These are phyloP conservation scores for Nicotiana tomentosiformis DNA, from an alignment of 257 asterid species.

Conservation along the genomic window DNA sequence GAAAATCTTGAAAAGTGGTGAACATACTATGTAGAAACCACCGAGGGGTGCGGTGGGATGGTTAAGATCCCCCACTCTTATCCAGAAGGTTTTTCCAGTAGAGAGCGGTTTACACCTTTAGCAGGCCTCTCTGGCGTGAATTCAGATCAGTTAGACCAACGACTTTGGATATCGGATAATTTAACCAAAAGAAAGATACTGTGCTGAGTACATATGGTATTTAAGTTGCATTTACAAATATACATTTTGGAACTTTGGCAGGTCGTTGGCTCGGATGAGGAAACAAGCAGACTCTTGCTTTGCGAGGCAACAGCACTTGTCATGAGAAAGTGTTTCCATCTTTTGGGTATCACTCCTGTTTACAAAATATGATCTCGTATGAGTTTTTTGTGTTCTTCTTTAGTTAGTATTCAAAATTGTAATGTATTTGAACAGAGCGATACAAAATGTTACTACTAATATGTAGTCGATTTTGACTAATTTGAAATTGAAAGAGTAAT, in stretches of 20 bases:
- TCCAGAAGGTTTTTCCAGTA: neutral
- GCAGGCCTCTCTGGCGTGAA: neutral
- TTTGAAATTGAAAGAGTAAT: neutral
- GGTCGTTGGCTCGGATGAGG: constrained; percentile 83
- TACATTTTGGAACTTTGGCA: constrained; percentile 8
- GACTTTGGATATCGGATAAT: neutral
- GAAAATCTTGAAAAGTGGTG: neutral
- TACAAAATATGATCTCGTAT: constrained; percentile 50
- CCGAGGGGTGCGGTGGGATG: neutral
- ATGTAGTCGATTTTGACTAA: neutral
- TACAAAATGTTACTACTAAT: neutral
- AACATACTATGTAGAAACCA: neutral
- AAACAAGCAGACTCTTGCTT: constrained; percentile 71
- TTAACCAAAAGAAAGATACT: neutral
- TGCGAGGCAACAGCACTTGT: constrained; percentile 96
- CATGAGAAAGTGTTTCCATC: constrained; percentile 79
- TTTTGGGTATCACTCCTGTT: constrained; percentile 90
- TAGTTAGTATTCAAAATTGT: neutral
- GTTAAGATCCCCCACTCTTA: neutral
- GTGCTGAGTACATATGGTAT: neutral
- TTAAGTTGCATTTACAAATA: neutral
- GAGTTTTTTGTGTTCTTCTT: neutral
- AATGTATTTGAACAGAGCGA: neutral
- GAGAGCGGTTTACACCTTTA: neutral
- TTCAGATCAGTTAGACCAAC: neutral